Evolutionary conservation across 306 rosid genomes (phyloP), one percentile per base, ranked within the genome.

Genomic region (Begonia peltatifolia): DNA sequence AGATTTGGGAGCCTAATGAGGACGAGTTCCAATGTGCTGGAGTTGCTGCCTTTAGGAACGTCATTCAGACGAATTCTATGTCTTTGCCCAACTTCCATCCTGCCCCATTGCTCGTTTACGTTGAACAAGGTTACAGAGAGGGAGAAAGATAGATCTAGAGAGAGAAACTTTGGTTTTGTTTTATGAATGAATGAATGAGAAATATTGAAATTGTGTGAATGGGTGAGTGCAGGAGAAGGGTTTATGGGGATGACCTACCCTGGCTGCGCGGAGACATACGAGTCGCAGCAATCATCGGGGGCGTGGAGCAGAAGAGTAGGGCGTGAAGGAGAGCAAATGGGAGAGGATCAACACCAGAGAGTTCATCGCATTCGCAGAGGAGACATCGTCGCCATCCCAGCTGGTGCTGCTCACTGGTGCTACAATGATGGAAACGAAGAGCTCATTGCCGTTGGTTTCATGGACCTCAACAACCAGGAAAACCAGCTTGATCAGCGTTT

Each of bases 241-340:
- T 43, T 42, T 41, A 0, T 65, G 13, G 70, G 70, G 6, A 0
- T 57, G 11, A 50, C 38, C 48, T 52, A 30, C 54, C 70, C 70
- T 13, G 70, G 70, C 20, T 65, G 70, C 3, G 54, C 70, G 10
- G 70, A 65, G 63, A 57, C 63, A 12, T 65, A 42, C 14, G 70
- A 65, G 36, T 35, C 63, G 6, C 14, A 14, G n/a, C 42, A 64
- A 30, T 57, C 46, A 9, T 50, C 62, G 18, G 20, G 43, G 14
- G 20, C 38, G 57, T 14, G 18, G 50, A 8, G 8, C 42, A 1
- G 38, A 30, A 0, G 6, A 36, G 63, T 15, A 41, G 50, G 9
- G 20, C 35, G 47, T 49, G 53, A 1, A 47, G 47, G 9, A 22
- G n/a, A 51, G 13, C 55, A 14, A 14, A 50, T 12, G 63, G 53